Evolutionary conservation across 352 stramenopile species (phyloP).

Genomic region (Globisporangium polare): DNA sequence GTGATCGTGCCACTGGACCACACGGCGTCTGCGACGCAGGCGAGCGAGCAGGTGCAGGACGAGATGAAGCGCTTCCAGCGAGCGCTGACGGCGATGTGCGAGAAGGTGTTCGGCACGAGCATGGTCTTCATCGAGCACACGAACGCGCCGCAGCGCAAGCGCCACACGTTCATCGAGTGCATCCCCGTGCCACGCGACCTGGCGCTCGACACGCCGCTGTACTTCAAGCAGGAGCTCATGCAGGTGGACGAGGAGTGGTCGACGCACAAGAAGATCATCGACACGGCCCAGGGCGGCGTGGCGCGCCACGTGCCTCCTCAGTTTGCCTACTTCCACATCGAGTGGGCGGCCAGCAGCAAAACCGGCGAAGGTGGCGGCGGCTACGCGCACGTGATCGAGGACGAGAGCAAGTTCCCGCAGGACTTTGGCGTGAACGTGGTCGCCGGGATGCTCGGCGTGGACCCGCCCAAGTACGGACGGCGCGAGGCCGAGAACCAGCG

Average conservation of each 20-base stretch:
- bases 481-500: constrained; percentile 30
- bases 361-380: constrained; percentile 33
- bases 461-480: constrained; percentile 57
- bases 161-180: constrained; percentile 76
- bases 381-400: constrained; percentile 83
- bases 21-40: constrained; percentile 44
- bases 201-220: constrained; percentile 61
- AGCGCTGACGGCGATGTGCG: constrained; percentile 54
- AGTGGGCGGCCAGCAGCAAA: constrained; percentile 33
- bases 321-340: constrained; percentile 86
- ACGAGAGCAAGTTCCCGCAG: constrained; percentile 64
- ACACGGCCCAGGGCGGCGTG: constrained; percentile 59
- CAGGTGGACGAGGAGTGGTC: constrained; percentile 34
- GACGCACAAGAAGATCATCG: constrained; percentile 70
- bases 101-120: constrained; percentile 42
- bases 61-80: constrained; percentile 70
- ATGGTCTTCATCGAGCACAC: constrained; percentile 84
- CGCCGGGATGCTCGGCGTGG: constrained; percentile 68
- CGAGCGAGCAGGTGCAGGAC: constrained; percentile 56
- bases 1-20: constrained; percentile 78
- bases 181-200: constrained; percentile 67
- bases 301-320: constrained; percentile 61
- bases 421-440: constrained; percentile 81
- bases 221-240: constrained; percentile 83
- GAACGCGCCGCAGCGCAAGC: constrained; percentile 46